These are phyloP conservation scores for Cryphonectria japonica DNA, from an alignment of 2,329 filamentous ascomycete species.

Conservation along the genomic window DNA sequence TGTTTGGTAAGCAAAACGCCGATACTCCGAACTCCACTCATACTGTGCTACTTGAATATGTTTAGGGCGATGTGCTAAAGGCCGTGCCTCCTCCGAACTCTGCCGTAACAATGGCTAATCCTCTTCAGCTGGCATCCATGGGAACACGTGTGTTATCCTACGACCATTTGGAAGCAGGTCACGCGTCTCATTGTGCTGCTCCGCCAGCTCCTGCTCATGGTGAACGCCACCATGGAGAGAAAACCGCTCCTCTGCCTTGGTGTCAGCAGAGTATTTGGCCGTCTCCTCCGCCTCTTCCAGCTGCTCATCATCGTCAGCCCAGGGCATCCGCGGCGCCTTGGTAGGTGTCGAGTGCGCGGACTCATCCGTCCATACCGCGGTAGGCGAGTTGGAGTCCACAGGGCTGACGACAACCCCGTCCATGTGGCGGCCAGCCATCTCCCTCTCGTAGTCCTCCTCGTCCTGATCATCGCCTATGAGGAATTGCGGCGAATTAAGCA, in stretches of 20 bases:
- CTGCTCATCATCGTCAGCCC: not conserved
- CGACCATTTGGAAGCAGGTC: not conserved
- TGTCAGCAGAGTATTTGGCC: not conserved
- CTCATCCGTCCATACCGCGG: constrained; percentile 1
- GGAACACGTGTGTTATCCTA: constrained; percentile 3
- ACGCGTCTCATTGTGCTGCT: not conserved
- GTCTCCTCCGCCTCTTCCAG: not conserved
- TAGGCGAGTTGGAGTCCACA: not conserved
- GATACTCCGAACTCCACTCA: not conserved
- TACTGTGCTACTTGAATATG: not conserved
- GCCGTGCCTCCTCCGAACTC: not conserved
- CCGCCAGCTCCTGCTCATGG: not conserved
- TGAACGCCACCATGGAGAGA: not conserved
- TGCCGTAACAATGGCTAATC: not conserved
- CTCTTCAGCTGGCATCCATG: constrained; percentile 5
- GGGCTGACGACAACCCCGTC: not conserved
- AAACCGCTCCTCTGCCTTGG: not conserved
- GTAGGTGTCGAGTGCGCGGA: not conserved
- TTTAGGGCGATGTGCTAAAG: not conserved
- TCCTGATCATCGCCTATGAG: constrained; percentile 24
- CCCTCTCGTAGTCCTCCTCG: constrained; percentile 10
- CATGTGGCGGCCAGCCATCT: not conserved
- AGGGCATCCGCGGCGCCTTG: not conserved
- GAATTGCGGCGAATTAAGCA: constrained; percentile 15
- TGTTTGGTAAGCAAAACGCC: not conserved